Base-by-base conservation (phyloP, 2,329 filamentous ascomycete genomes). In the Pseudocercospora ulei region DNA sequence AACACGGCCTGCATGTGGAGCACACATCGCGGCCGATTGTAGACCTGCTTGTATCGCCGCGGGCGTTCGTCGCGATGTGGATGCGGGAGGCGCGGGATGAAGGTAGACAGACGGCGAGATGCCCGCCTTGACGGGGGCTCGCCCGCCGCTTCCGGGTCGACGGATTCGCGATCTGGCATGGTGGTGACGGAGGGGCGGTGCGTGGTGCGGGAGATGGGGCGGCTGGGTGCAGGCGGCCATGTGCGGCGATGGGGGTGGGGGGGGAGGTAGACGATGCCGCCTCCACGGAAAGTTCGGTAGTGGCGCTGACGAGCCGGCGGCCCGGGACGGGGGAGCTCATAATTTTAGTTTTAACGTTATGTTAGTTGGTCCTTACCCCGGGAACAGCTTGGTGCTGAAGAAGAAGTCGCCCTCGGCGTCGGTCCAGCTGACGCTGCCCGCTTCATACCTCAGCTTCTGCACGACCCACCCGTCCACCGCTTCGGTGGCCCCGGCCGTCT, bases 341-440 rank as follows among this genome's bases (percentile, higher is more conserved):
- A 11, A 3, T n/a, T n/a, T n/a, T n/a, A n/a, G n/a, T 28, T 28
- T 8, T 2, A 12, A 27, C 11, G 9, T 27, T 13, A 7, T 6
- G 16, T 11, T 27, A 27, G 25, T 27, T 6, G 12, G 6, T 27
- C 6, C 5, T 27, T n/a, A n/a, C n/a, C n/a, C n/a, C n/a, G n/a
- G n/a, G n/a, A n/a, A 11, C 27, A 30, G 16, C 27, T 16, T 30
- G 6, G 2, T 13, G n/a, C 17, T 20, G 4, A 95, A 81, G 57
- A 80, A 94, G 62, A 90, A 96, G 34, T 76, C 74, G 14, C 87
- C 87, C 16, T 78, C 78, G 36, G 78, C 77, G 49, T 81, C 80
- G 7, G 83, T 87, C 88, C 88, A 96, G 63, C 85, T 94, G 49
- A 96, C 88, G 48, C 71, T 72, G 23, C 69, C 67, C 9, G 70